phyloP scores from a whole-genome alignment of 768 basidiomycete genomes.

The Podaxis sp. region DNA sequence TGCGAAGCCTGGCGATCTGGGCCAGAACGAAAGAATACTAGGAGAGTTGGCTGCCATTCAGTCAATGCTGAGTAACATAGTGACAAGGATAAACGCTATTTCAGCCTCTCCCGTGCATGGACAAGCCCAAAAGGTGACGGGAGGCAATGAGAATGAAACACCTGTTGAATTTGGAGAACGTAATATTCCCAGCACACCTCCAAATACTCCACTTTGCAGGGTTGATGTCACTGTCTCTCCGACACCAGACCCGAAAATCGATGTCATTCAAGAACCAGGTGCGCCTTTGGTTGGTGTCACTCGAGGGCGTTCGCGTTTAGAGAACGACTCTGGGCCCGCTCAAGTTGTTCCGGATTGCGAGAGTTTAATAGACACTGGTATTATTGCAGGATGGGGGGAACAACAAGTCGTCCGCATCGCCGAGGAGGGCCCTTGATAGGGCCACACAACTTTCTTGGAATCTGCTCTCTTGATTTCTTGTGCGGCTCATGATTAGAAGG shows the following conservation, averaged over 20 bases:
- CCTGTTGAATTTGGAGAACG: not conserved
- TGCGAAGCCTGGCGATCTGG: not conserved
- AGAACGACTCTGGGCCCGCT: not conserved
- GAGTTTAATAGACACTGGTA: not conserved
- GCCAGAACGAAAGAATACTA: not conserved
- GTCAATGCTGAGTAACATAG: not conserved
- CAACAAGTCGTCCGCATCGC: no score
- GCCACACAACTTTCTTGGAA: not conserved
- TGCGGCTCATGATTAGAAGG: no score
- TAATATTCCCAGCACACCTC: not conserved
- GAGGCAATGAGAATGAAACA: not conserved
- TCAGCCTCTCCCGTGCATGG: not conserved
- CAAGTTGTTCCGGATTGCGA: not conserved
- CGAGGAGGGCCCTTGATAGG: no score
- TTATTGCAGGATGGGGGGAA: not conserved
- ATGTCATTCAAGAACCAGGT: not conserved
- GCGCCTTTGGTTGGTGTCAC: not conserved
- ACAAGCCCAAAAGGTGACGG: not conserved
- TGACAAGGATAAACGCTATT: not conserved
- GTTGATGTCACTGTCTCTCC: not conserved
- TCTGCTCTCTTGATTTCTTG: not conserved
- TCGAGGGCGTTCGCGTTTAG: not conserved
- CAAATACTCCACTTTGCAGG: not conserved
- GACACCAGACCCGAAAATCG: no score
- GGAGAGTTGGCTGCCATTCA: not conserved